Base-by-base conservation (phyloP, 2,329 filamentous ascomycete species). In the Aaosphaeria arxii region DNA sequence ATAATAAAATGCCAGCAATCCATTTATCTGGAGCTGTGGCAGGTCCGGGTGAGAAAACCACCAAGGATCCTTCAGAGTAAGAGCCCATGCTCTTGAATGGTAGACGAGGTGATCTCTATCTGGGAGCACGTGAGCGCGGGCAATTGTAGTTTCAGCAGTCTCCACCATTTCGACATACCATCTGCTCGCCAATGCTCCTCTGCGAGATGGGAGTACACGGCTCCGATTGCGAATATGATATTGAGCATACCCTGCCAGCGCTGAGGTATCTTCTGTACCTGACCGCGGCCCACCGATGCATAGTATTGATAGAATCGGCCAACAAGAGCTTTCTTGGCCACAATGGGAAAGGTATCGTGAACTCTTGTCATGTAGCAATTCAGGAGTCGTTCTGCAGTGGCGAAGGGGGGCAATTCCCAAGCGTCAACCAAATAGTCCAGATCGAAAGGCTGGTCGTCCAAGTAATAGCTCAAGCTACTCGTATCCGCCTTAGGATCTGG, bases 171-270 rank as follows among this genome's bases (percentile, higher is more conserved):
- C 4, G 33, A 36, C 33, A 24, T 53, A 49, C 45, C 55, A 44
- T 63, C 55, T 13, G 52, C 57, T 24, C 45, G 53, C 56, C 57
- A 59, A 1, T 61, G 50, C 4, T 59, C 58, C 43, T 59, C 49
- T 4, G 52, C 59, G 38, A 70, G 57, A 48, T 67, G 58, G 11
- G 62, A 63, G 48, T 68, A 66, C 28, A 62, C 59, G 13, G 71
- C 61, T 6, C 67, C 71, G 35, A 75, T 69, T 13, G 71, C 72
- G 47, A 74, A 72, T 3, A 74, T 61, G 11, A 73, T 33, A 43
- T 75, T 73, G 38, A 74, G 44, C 13, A 70, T 67, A 5, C 64
- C 63, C 28, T 64, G 61, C 71, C 69, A 73, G 28, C 63, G 60
- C 30, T 49, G 49, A 13, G 58, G 45, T 7, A 55, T 30, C 24